Percentiles rank a stretch among this genome's conserved stretches.
Evolutionary conservation across 257 asterid species (phyloP).

Genomic region (Solanum chmielewskii): DNA sequence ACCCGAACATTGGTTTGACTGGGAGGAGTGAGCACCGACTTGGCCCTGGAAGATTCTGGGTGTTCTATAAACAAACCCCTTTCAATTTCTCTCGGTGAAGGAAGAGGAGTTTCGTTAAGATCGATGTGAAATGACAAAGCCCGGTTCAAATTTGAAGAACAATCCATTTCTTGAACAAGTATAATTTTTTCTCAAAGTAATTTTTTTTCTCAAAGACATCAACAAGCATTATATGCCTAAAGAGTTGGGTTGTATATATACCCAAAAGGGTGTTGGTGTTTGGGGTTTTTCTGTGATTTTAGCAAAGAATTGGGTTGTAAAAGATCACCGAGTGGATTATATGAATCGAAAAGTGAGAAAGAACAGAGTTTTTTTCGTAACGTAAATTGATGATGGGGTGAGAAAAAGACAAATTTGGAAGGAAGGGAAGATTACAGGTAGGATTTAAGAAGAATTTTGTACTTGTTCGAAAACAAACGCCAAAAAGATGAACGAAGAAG

Average conservation of each 20-base stretch:
- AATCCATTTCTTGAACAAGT: constrained; percentile 2
- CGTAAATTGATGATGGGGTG: neutral
- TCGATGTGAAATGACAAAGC: constrained; percentile 48
- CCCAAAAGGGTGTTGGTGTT: neutral
- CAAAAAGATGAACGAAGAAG: neutral
- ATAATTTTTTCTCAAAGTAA: neutral
- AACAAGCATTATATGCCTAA: constrained; percentile 3
- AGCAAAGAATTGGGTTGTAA: neutral
- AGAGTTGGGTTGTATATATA: neutral
- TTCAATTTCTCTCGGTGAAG: constrained; percentile 52
- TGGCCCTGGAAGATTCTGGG: neutral
- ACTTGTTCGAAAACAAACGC: neutral
- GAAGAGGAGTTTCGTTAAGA: constrained; percentile 57
- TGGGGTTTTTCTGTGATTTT: neutral
- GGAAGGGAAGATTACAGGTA: neutral
- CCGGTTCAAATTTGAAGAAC: constrained; percentile 11
- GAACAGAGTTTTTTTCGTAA: neutral
- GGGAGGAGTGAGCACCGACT: neutral
- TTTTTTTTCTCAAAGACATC: neutral
- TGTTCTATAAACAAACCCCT: neutral
- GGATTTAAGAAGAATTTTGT: neutral
- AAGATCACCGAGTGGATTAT: constrained; percentile 2
- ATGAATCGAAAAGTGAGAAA: neutral
- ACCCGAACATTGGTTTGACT: neutral
- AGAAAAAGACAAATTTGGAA: neutral